phyloP scores from a whole-genome alignment of 2,329 filamentous ascomycete genomes.

The Monilinia fructigena region DNA sequence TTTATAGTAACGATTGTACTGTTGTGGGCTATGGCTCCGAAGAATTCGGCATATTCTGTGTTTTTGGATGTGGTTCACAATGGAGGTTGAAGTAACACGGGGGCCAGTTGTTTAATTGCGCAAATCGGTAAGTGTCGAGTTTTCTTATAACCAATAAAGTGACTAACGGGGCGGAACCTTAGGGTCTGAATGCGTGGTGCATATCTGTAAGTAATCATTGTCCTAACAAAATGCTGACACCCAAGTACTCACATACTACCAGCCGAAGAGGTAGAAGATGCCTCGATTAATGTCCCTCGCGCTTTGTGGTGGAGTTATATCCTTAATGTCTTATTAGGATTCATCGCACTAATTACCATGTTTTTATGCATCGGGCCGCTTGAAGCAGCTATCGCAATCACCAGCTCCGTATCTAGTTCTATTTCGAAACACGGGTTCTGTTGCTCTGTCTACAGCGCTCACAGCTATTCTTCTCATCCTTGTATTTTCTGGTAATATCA shows the following conservation, averaged over 20 bases:
- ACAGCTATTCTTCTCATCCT: conserved; percentile 46
- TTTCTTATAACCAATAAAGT: not conserved
- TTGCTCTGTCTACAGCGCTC: conserved; percentile 48
- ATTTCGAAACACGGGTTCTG: conserved; percentile 45
- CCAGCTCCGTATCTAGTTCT: conserved; percentile 44
- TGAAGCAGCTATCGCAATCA: conserved; percentile 47
- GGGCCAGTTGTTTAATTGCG: conserved; percentile 42
- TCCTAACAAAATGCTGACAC: not conserved
- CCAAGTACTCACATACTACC: not conserved
- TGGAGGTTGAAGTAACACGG: conserved; percentile 40
- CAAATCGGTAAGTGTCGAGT: conserved; percentile 37
- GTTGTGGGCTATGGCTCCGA: conserved; percentile 40
- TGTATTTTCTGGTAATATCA: conserved; percentile 43
- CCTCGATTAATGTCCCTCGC: conserved; percentile 48
- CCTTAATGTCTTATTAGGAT: conserved; percentile 49
- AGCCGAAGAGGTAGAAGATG: conserved; percentile 51
- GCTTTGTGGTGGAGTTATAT: conserved; percentile 49
- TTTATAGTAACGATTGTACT: conserved; percentile 47
- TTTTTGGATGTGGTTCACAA: conserved; percentile 40
- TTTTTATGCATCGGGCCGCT: conserved; percentile 41
- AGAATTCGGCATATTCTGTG: conserved; percentile 34
- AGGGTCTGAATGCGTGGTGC: conserved; percentile 36
- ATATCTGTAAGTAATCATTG: conserved; percentile 39
- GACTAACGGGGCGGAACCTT: not conserved
- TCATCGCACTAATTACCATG: conserved; percentile 42